A percentile compares a stretch with the other conserved stretches of the same genome.
These are phyloP conservation scores for Gardenia jasminoides DNA, from an alignment of 257 asterid genomes.

Conservation along the genomic window DNA sequence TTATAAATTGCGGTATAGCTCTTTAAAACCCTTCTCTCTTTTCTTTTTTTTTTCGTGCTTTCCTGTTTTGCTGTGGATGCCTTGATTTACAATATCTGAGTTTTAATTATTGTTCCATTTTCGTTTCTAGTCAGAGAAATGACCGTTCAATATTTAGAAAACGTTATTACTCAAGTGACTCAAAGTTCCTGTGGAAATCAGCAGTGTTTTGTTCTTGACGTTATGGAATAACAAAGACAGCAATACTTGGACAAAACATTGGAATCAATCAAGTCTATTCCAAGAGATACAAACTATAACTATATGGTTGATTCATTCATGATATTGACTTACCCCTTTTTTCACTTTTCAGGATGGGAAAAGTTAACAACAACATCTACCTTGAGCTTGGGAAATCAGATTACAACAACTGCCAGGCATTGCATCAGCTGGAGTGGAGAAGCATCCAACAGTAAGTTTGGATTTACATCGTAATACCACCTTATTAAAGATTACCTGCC, in stretches of 20 bases:
- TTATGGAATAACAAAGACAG: neutral
- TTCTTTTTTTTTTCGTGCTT: too few relatives aligned
- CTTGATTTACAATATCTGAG: too few relatives aligned
- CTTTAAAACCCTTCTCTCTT: too few relatives aligned
- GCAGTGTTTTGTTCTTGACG: neutral
- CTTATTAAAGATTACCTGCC: too few relatives aligned
- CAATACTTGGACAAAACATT: too few relatives aligned
- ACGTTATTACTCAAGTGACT: neutral
- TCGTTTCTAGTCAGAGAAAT: neutral
- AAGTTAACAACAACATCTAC: conserved; percentile 61
- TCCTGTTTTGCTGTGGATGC: too few relatives aligned
- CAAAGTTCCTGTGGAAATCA: too few relatives aligned
- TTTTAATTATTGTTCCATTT: too few relatives aligned
- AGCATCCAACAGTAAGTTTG: conserved; percentile 57
- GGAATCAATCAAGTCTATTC: neutral
- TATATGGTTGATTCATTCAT: too few relatives aligned
- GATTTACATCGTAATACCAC: neutral
- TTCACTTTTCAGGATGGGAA: conserved; percentile 56
- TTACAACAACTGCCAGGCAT: conserved; percentile 64
- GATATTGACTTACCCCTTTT: neutral
- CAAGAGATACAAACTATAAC: neutral
- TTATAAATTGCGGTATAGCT: too few relatives aligned
- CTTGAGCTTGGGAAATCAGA: conserved; percentile 74
- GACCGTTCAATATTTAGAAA: neutral
- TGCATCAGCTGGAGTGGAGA: conserved; percentile 73